Conservation (phyloP, 768 basidiomycete genomes). For the Phylloporus arenicola region DNA sequence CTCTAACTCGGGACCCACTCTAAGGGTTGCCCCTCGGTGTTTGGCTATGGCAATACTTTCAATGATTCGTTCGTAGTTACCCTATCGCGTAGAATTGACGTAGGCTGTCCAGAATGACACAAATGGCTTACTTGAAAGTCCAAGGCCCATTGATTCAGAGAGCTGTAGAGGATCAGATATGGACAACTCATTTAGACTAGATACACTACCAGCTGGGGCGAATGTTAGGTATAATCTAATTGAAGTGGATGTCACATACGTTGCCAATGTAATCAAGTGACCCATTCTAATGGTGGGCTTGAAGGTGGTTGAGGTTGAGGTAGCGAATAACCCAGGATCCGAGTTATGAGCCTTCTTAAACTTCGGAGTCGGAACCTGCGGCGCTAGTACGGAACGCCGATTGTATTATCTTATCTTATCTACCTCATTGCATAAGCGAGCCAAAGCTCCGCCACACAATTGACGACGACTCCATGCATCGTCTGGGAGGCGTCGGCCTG, state of each 20-base stretch:
- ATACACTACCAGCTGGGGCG: slow-evolving; percentile 22
- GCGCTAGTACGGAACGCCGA: neutral
- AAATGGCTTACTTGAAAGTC: slow-evolving; percentile 74
- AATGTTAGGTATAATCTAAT: neutral
- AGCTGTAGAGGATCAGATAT: slow-evolving; percentile 45
- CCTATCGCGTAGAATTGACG: slow-evolving; percentile 40
- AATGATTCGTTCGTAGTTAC: slow-evolving; percentile 89
- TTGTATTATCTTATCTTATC: neutral
- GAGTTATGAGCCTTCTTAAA: neutral
- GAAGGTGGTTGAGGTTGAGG: neutral
- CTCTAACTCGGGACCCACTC: slow-evolving; percentile 96
- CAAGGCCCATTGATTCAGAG: slow-evolving; percentile 95
- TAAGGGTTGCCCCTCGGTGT: slow-evolving; percentile 75
- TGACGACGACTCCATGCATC: slow-evolving; percentile 45
- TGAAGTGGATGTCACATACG: slow-evolving; percentile 43
- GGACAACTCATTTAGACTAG: neutral
- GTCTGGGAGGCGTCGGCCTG: slow-evolving; percentile 76
- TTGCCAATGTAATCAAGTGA: slow-evolving; percentile 83
- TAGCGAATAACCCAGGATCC: neutral
- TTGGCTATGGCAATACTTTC: slow-evolving; percentile 87
- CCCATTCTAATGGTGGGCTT: slow-evolving; percentile 46
- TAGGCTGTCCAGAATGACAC: neutral
- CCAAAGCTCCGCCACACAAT: neutral
- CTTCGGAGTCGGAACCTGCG: neutral
- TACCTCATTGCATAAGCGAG: neutral